Evolutionary conservation across 108 stramenopile species (phyloP).

Genomic region (Cyclostephanos invisitatus): DNA sequence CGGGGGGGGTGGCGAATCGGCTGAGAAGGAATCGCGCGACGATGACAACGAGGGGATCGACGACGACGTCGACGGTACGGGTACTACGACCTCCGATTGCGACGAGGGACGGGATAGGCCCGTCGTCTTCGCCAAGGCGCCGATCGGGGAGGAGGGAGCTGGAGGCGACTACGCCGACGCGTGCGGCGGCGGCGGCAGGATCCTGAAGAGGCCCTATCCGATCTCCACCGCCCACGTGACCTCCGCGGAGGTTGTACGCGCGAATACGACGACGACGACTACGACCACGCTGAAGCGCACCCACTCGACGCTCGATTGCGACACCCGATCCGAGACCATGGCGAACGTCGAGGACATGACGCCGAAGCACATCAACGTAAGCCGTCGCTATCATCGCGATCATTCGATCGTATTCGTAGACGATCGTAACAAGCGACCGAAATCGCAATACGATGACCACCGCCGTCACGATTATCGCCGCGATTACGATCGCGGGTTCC

Average conservation of each 20-base stretch:
- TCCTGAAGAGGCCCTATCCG: not conserved
- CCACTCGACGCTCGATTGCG: not conserved
- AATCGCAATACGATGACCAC: not conserved
- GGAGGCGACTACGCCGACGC: not conserved
- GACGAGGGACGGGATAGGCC: not conserved
- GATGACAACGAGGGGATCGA: not conserved
- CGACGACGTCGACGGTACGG: not conserved
- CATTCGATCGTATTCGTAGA: not conserved
- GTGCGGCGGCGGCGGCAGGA: not conserved
- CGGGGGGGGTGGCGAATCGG: not conserved
- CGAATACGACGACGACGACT: not conserved
- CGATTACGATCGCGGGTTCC: not conserved
- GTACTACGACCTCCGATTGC: not conserved
- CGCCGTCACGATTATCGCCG: not conserved
- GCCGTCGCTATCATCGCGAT: not conserved
- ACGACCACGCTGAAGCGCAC: conserved; percentile 3
- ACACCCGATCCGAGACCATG: not conserved
- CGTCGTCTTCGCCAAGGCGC: not conserved
- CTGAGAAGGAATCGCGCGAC: not conserved
- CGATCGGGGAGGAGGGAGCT: too few species aligned
- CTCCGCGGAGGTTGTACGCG: not conserved
- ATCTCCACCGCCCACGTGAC: not conserved
- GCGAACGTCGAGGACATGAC: conserved; percentile 19
- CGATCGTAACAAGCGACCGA: not conserved
- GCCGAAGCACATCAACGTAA: conserved; percentile 20